Percentiles rank a stretch among this genome's conserved stretches.
Conservation (phyloP, 1,284 basidiomycete genomes). For the Exobasidium cylindrosporum region DNA sequence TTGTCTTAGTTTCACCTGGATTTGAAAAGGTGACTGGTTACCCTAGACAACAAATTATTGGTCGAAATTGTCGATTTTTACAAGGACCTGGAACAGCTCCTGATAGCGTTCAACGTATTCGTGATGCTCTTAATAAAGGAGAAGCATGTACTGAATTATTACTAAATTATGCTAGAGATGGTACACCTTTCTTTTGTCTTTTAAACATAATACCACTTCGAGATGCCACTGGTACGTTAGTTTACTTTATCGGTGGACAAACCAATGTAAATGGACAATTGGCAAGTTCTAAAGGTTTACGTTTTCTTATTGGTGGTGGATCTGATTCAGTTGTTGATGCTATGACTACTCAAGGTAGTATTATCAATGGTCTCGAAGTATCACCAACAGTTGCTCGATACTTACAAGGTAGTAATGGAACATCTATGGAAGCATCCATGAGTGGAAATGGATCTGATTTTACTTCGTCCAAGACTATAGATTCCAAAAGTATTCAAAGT, state of each 20-base stretch:
- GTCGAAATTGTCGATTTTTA: conserved; percentile 47
- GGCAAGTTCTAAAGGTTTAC: conserved; percentile 17
- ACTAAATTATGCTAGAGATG: conserved; percentile 41
- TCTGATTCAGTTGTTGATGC: not conserved
- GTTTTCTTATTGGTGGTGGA: conserved; percentile 19
- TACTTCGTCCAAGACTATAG: not conserved
- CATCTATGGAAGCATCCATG: not conserved
- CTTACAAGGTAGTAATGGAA: not conserved
- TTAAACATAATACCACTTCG: conserved; percentile 39
- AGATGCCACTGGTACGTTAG: conserved; percentile 26
- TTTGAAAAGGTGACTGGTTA: conserved; percentile 44
- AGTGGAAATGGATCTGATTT: not conserved
- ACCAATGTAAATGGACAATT: conserved; percentile 20
- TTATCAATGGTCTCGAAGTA: conserved; percentile 15
- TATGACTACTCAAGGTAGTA: not conserved
- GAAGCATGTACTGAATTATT: conserved; percentile 33
- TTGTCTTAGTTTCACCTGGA: conserved; percentile 37
- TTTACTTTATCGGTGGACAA: conserved; percentile 37
- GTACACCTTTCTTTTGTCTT: conserved; percentile 39
- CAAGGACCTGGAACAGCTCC: conserved; percentile 34
- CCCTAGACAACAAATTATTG: conserved; percentile 27
- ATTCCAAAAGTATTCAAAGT: not conserved
- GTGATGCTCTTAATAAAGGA: conserved; percentile 26
- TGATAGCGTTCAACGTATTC: conserved; percentile 24
- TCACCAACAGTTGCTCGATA: conserved; percentile 16